Evolutionary conservation across 2,329 filamentous ascomycete genomes (phyloP), one percentile per base, ranked within the genome.

Genomic region (Monosporascus sp.): DNA sequence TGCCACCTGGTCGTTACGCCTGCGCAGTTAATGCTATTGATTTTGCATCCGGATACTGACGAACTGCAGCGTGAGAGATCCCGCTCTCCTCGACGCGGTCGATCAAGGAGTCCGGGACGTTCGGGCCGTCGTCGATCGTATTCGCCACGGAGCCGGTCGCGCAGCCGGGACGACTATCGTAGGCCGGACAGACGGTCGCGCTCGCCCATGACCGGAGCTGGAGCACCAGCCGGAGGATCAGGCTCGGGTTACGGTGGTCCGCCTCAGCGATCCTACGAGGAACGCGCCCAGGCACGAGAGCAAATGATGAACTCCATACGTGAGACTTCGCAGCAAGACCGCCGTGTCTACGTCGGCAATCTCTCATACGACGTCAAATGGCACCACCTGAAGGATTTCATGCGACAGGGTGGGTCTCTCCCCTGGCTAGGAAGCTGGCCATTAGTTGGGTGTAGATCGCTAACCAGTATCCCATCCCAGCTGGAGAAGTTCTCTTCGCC

Each of bases 301-400:
- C 87, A 91, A 72, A 97, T 96, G 90, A 95, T 97, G 90, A 88
- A 85, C 74, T 91, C 84, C 70, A 87, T 97, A 65, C 87, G 91
- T 69, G 94, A 97, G 69, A 88, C 89, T 46, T 97, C 94, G 57
- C 94, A 97, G 72, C 94, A 99, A 76, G 94, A 99, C 81, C 93
- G 94, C 69, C 92, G 94, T 62, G 94, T 99, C 83, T 99, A 99
- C 72, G 94, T 99, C 71, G 94, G 94, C 74, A 99, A 99, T 72
- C 82, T 99, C 65, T 94, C 92, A 48, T 99, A 99, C 79, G 94
- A 99, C 80, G 94, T 99, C 72, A 99, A 99, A 80, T 99, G 94
- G 94, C 93, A 97, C 79, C 94, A 97, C 69, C 84, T 99, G 59
- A 99, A 99, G 80, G 94, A 99, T 79, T 97, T 97, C 72, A 99